These are phyloP conservation scores for Solanum pennellii DNA, from an alignment of 257 asterid species.

Conservation along the genomic window DNA sequence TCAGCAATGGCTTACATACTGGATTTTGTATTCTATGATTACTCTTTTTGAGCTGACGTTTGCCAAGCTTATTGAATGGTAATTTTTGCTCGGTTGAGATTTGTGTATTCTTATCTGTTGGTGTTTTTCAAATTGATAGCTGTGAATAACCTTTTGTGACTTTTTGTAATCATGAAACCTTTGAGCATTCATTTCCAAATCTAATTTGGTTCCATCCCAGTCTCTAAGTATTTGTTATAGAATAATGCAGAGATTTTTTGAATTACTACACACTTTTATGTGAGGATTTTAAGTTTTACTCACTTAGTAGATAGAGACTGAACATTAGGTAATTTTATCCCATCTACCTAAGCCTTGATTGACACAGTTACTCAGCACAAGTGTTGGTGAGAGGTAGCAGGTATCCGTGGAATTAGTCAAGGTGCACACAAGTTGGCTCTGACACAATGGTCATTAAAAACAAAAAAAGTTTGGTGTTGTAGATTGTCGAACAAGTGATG, in stretches of 20 bases:
- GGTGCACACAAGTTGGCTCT: neutral
- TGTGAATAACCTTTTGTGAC: neutral
- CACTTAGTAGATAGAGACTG: neutral
- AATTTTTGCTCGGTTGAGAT: neutral
- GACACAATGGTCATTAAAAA: neutral
- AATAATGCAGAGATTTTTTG: neutral
- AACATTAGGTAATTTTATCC: neutral
- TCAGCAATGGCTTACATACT: constrained; percentile 99
- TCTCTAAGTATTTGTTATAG: neutral
- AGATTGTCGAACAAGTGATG: neutral
- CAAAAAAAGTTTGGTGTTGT: neutral
- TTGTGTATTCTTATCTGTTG: neutral
- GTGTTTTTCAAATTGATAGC: neutral
- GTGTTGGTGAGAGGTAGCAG: neutral
- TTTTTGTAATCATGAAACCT: neutral
- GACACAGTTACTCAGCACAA: neutral
- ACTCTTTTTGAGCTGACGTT: constrained; percentile 94
- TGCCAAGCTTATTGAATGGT: constrained; percentile 88
- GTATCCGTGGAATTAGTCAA: neutral
- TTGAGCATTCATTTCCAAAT: neutral
- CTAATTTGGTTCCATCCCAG: neutral
- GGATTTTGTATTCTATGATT: constrained; percentile 97
- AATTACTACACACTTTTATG: neutral
- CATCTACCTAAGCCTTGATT: neutral
- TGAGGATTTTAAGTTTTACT: neutral